Evolutionary conservation across 495 filamentous ascomycete species (phyloP).

Genomic region (Penicillium cinerascens): DNA sequence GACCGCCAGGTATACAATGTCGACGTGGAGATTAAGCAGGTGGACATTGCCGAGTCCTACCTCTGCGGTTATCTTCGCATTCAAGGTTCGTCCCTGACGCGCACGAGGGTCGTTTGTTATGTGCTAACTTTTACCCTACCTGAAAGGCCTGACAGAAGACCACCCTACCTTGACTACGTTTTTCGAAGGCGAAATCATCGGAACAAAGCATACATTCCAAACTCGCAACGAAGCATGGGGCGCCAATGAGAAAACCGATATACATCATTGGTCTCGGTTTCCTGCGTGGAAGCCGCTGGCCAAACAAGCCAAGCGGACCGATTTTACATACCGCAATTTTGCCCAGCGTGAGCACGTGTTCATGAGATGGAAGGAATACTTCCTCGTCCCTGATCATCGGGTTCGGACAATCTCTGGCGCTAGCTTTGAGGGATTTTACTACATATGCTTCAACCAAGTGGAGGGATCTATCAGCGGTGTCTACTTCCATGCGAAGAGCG

Average conservation of each 20-base stretch:
- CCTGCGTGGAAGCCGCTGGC: constrained; percentile 75
- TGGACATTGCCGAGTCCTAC: constrained; percentile 92
- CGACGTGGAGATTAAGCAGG: constrained; percentile 93
- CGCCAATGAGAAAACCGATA: constrained; percentile 85
- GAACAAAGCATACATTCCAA: constrained; percentile 86
- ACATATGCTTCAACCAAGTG: constrained; percentile 97
- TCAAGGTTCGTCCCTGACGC: constrained; percentile 62
- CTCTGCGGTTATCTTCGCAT: constrained; percentile 95
- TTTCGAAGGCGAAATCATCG: constrained; percentile 98
- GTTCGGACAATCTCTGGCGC: constrained; percentile 87
- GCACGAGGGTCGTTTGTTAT: constrained; percentile 15
- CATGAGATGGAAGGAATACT: constrained; percentile 99
- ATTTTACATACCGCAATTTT: constrained; percentile 66
- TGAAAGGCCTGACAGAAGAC: constrained; percentile 82
- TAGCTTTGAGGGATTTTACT: constrained; percentile 98
- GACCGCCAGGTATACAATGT: constrained; percentile 90
- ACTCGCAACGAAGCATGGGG: constrained; percentile 91
- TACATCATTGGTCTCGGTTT: constrained; percentile 92
- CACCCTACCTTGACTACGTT: constrained; percentile 96
- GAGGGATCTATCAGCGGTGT: constrained; percentile 82
- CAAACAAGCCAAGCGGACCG: constrained; percentile 71
- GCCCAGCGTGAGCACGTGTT: constrained; percentile 86
- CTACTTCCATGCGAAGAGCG: constrained; percentile 97
- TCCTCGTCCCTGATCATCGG: constrained; percentile 92
- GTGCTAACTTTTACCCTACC: constrained; percentile 4